Evolutionary conservation across 352 stramenopile species (phyloP), one percentile per base, ranked within the genome.

Genomic region (Globisporangium perplexum): DNA sequence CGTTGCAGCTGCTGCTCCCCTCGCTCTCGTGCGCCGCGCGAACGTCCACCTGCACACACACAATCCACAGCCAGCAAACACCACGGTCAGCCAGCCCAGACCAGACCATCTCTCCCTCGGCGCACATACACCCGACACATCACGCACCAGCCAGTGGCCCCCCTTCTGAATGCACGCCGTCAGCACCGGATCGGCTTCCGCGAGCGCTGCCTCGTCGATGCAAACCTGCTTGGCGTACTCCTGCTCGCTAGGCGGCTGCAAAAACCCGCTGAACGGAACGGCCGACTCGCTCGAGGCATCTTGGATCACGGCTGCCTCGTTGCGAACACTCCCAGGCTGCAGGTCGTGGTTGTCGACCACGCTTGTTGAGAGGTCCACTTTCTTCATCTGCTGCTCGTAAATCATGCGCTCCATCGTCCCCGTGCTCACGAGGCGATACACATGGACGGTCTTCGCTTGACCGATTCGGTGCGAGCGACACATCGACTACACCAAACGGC

Each of bases 381-480:
- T 93, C 49, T 91, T 93, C 65, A 88, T 86, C 59, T 96, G 88
- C 63, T 94, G 86, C 53, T 93, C 77, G 64, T 94, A 95, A 53
- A 96, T 95, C 69, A 90, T 95, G 30, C 90, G 77, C 71, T 98
- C 91, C 69, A 98, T 95, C 17, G 91, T 97, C 18, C 88, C 89
- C 18, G 85, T 90, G 50, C 87, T 90, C 38, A 98, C 88, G 24
- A 98, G 79, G n/a, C 89, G 68, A 59, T 98, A 98, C 28, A 98
- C 88, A 42, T 95, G 85, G 20, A 97, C 90, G 20, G 77, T 77
- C 62, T 96, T 97, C 4, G 65, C 71, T 58, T 93, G 83, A 24
- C 90, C 90, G 49, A 96, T 95, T 24, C 90, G 88, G 53, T 97
- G 91, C 33, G 80, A 95, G 38, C 90, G 84, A 57, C 88, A 96